Base-by-base conservation (phyloP, 768 basidiomycete genomes). In the Lepiota venenata region DNA sequence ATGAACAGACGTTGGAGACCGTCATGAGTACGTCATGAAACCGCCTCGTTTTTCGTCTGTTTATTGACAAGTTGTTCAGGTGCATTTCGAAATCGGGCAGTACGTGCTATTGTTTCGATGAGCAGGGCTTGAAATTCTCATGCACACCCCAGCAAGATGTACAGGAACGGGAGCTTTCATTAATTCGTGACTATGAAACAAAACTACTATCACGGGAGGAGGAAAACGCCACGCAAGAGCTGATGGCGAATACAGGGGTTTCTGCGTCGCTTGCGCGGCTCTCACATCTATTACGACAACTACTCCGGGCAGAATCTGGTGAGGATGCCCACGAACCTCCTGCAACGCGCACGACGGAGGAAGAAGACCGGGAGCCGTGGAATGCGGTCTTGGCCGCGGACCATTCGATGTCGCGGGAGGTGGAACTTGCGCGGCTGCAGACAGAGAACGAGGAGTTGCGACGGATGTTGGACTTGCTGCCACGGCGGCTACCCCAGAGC, bases 1-100 rank as follows among this genome's bases (percentile, higher is more conserved):
- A 97, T 64, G 97, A 99, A 67, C 89, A 92, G 64, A 98, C 96
- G 0, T 73, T 99, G 29, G 97, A 99, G 69, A 90, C 81, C 6
- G 83, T 98, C 41, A 99, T 99, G 97, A 82, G 85, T 78, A 44
- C 37, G 59, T 68, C 60, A 63, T 37, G 43, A 35, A n/a, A 40
- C 49, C 5, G n/a, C 27, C 38, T 32, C 41, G 36, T n/a, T 27
- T n/a, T 18, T 46, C 29, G 21, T 51, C 14, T 42, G 18, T 39
- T 47, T 36, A 29, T 55, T 57, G 50, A 51, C 52, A n/a, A 44
- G 25, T 52, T 16, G 27, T 42, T 18, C 56, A 80, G 78, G 73
- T 61, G 73, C 71, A 22, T 99, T 99, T 71, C 80, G 97, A 53
- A 88, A 84, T 55, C 84, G 91, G 44, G 96, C 97, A 29, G 96